A percentile compares a stretch with the other conserved stretches of the same genome.
Conservation (phyloP, 2,329 filamentous ascomycete species). For the Albophoma yamanashiensis region DNA sequence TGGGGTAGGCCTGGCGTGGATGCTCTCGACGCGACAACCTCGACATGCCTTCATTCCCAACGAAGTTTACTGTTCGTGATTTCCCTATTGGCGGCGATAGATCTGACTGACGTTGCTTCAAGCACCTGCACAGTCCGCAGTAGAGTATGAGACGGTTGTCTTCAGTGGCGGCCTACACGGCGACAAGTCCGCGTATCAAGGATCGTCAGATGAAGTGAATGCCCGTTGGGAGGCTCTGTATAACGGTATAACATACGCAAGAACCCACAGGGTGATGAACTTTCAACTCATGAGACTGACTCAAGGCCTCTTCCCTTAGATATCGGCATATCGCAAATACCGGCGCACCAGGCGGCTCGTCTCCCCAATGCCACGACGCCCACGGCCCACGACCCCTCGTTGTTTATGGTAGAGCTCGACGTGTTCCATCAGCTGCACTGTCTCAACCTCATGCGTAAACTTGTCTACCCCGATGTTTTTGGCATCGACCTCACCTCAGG, state of each 20-base stretch:
- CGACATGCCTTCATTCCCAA: neutral
- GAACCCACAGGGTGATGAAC: too few relatives aligned
- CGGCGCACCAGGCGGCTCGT: constrained; percentile 34
- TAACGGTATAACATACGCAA: constrained; percentile 1
- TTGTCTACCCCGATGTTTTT: constrained; percentile 38
- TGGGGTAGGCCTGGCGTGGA: neutral
- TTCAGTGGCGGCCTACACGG: constrained; percentile 34
- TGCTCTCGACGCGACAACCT: neutral
- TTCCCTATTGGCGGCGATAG: neutral
- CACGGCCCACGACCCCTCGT: constrained; percentile 40
- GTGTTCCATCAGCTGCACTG: constrained; percentile 43
- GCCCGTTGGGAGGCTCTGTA: constrained; percentile 43
- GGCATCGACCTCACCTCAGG: constrained; percentile 15
- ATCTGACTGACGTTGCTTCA: neutral
- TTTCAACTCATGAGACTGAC: neutral
- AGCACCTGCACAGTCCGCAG: constrained; percentile 35
- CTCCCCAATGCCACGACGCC: constrained; percentile 42
- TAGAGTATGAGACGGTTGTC: constrained; percentile 37
- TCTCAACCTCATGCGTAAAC: constrained; percentile 34
- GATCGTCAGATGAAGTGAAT: constrained; percentile 42
- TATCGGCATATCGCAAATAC: constrained; percentile 50
- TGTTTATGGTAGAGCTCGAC: constrained; percentile 45
- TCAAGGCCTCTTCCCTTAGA: neutral
- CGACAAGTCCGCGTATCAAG: constrained; percentile 37
- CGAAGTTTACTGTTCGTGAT: neutral